Evolutionary conservation across 2,329 filamentous ascomycete species (phyloP).

Genomic region (Aspergillus pseudoterreus): DNA sequence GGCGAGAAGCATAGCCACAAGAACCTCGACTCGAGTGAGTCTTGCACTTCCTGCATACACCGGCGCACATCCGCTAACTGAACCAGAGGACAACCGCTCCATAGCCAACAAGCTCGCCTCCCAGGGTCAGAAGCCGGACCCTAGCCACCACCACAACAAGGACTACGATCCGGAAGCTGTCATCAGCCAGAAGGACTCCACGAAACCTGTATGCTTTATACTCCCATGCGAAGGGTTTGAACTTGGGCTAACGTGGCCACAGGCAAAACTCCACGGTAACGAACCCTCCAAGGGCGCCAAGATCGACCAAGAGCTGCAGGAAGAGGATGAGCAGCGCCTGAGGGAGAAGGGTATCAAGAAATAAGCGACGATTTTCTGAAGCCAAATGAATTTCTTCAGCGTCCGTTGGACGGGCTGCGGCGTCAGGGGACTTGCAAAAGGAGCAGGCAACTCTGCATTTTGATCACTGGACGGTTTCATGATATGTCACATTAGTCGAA

Average conservation of each 20-base stretch:
- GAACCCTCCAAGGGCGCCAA: conserved; percentile 45
- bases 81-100: conserved; percentile 41
- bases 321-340: conserved; percentile 43
- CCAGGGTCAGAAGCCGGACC: conserved; percentile 27
- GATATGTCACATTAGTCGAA: conserved; percentile 1
- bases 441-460: too few species aligned
- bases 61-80: neutral
- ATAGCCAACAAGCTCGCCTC: conserved; percentile 44
- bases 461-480: too few species aligned
- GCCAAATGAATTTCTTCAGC: neutral
- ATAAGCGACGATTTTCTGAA: conserved; percentile 11
- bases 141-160: conserved; percentile 23
- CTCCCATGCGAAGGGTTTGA: neutral
- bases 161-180: conserved; percentile 33
- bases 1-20: conserved; percentile 67
- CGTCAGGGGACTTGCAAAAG: too few species aligned
- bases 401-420: neutral
- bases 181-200: conserved; percentile 41
- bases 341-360: conserved; percentile 41
- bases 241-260: conserved; percentile 6
- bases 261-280: conserved; percentile 46
- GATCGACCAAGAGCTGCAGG: conserved; percentile 43
- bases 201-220: conserved; percentile 34
- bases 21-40: conserved; percentile 66
- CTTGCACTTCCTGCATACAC: neutral